Evolutionary conservation across 306 rosid species (phyloP).

Genomic region (Gillenia trifoliata): DNA sequence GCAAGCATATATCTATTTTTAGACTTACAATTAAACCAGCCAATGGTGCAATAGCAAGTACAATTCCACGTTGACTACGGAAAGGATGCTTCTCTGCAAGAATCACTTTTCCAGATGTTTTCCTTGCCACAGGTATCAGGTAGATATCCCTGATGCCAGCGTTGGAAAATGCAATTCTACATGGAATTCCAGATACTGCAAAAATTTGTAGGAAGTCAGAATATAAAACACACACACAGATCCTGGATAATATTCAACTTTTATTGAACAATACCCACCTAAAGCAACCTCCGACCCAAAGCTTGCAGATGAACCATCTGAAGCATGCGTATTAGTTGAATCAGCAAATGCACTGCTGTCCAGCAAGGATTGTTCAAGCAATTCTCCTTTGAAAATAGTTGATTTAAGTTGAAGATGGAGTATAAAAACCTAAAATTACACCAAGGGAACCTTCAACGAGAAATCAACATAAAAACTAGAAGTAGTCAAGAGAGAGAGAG

Average conservation of each 20-base stretch:
- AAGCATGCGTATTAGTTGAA: slow-evolving; percentile 38
- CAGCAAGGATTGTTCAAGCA: slow-evolving; percentile 39
- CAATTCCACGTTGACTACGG: slow-evolving; percentile 73
- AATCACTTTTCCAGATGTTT: slow-evolving; percentile 55
- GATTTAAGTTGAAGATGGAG: slow-evolving; percentile 66
- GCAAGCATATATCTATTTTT: slow-evolving; percentile 14
- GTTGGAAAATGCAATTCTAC: slow-evolving; percentile 74
- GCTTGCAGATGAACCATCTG: slow-evolving; percentile 58
- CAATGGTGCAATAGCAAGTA: slow-evolving; percentile 77
- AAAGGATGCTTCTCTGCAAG: slow-evolving; percentile 85
- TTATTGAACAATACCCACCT: slow-evolving; percentile 38
- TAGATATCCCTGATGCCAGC: slow-evolving; percentile 72
- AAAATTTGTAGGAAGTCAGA: neutral
- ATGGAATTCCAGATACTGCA: slow-evolving; percentile 68
- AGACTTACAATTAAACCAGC: slow-evolving; percentile 70
- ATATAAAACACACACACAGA: slow-evolving; percentile 9
- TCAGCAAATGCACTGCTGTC: slow-evolving; percentile 33
- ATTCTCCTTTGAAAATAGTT: slow-evolving; percentile 39
- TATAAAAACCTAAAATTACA: slow-evolving; percentile 51
- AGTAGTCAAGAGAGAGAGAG: too few relatives aligned
- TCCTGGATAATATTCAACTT: slow-evolving; percentile 4
- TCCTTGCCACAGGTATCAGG: slow-evolving; percentile 47
- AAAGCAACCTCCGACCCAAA: slow-evolving; percentile 81
- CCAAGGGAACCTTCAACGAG: slow-evolving; percentile 1
- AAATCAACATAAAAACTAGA: slow-evolving; percentile 7